These are phyloP conservation scores for Coriolopsis trogii DNA, from an alignment of 1,284 basidiomycete species.

Conservation along the genomic window DNA sequence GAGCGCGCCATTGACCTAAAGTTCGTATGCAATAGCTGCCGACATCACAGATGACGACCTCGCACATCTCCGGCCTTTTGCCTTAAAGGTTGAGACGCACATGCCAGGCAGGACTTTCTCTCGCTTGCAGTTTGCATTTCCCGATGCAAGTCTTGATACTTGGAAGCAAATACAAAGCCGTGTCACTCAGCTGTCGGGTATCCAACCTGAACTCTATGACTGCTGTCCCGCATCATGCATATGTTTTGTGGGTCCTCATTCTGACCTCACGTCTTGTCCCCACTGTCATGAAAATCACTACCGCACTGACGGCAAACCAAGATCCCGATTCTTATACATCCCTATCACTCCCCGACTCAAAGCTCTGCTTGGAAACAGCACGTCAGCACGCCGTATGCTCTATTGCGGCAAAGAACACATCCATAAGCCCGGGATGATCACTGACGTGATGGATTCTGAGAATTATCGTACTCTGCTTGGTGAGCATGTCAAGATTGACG, in stretches of 20 bases:
- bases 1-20: neutral
- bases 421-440: constrained; percentile 12
- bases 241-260: constrained; percentile 35
- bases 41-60: constrained; percentile 18
- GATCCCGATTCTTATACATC: constrained; percentile 20
- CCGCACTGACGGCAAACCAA: constrained; percentile 17
- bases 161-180: constrained; percentile 14
- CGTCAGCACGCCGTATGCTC: constrained; percentile 17
- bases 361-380: constrained; percentile 4
- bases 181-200: constrained; percentile 2
- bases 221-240: constrained; percentile 43
- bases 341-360: constrained; percentile 22
- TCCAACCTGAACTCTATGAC: constrained; percentile 29
- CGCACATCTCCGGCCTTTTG: constrained; percentile 13
- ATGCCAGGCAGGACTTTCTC: constrained; percentile 24
- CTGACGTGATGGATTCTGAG: neutral
- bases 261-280: constrained; percentile 31
- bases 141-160: constrained; percentile 5
- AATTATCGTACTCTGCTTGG: neutral
- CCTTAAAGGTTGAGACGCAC: constrained; percentile 25
- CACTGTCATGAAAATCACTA: constrained; percentile 34
- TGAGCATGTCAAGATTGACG: neutral
- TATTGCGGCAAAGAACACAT: constrained; percentile 23
- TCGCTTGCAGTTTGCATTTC: constrained; percentile 20
- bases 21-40: constrained; percentile 1